Evolutionary conservation across 2,329 filamentous ascomycete species (phyloP), one percentile per base, ranked within the genome.

Genomic region (Claviceps paspali): DNA sequence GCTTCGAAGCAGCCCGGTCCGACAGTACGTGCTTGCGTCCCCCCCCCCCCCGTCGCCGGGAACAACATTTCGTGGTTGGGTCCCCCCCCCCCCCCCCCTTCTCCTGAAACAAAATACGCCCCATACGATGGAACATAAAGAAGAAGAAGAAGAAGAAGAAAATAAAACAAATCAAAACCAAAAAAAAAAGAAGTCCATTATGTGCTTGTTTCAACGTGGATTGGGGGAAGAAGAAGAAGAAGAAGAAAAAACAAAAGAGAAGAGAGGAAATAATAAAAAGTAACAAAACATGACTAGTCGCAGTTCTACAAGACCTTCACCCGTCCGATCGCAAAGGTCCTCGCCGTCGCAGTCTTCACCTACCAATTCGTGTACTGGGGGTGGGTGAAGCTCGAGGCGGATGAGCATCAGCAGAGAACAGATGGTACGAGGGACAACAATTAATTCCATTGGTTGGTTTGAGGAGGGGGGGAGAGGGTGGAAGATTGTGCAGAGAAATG

Each of bases 361-460:
- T 91, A 88, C 55, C 83, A 91, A 58, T 49, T 82, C n/a, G 58
- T 70, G 11, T 88, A 87, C 59, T 84, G 73, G 63, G 62, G 61
- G 11, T 91, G 83, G 83, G 54, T 73, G 27, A 82, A 79, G 57
- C 64, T 88, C 35, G 82, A 87, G 56, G 70, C 71, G 24, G 68
- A 82, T 38, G 83, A 91, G 60, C 63, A 72, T 39, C 75, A 70
- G 50, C 60, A 62, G 15, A 64, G 75, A 31, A 72, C 70, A 47
- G 59, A 70, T 46, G 68, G 76, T 79, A 49, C 41, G 62, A 23
- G 10, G 9, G 6, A 8, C 28, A 24, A 6, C 11, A 26, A 10
- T 6, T 10, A 26, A 15, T n/a, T n/a, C n/a, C n/a, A n/a, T n/a
- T n/a, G n/a, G n/a, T n/a, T n/a, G n/a, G n/a, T n/a, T n/a, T n/a